Percentiles rank a stretch among this genome's conserved stretches.
These are phyloP conservation scores for Patellaria atrata DNA, from an alignment of 495 filamentous ascomycete genomes.

Conservation along the genomic window DNA sequence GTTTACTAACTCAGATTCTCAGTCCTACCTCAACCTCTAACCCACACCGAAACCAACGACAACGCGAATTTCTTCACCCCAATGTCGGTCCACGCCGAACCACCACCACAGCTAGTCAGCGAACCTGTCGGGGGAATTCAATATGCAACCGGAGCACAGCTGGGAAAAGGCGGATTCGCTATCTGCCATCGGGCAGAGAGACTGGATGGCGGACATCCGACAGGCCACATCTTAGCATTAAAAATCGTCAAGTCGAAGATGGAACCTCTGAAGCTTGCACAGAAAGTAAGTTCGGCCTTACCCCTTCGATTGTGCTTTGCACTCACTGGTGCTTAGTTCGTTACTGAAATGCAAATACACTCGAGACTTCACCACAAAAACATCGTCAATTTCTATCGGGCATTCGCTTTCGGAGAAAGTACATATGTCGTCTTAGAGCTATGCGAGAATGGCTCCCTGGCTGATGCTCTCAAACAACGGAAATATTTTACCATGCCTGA, in stretches of 20 bases:
- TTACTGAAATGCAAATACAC: slow-evolving; percentile 94
- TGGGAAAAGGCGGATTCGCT: slow-evolving; percentile 93
- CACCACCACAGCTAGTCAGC: slow-evolving; percentile 50
- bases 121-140: slow-evolving; percentile 60
- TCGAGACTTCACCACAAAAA: slow-evolving; percentile 89
- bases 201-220: slow-evolving; percentile 36
- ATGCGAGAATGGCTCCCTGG: slow-evolving; percentile 91
- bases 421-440: slow-evolving; percentile 92
- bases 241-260: slow-evolving; percentile 87
- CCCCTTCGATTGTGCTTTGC: slow-evolving; percentile 1
- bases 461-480: slow-evolving; percentile 90
- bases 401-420: slow-evolving; percentile 75
- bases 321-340: slow-evolving; percentile 49
- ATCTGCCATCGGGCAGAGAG: slow-evolving; percentile 73
- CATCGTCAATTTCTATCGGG: slow-evolving; percentile 87
- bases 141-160: slow-evolving; percentile 67
- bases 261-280: slow-evolving; percentile 66
- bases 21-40: slow-evolving; percentile 5
- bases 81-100: slow-evolving; percentile 31
- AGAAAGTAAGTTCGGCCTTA: slow-evolving; percentile 52
- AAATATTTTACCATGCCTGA: slow-evolving; percentile 81
- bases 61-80: too few relatives aligned
- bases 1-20: slow-evolving; percentile 12
- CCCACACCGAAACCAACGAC: slow-evolving; percentile 9
- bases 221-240: slow-evolving; percentile 56